Percentiles rank a stretch among this genome's conserved stretches.
phyloP scores from a whole-genome alignment of 108 stramenopile genomes.

The Cyclotella distinguenda region DNA sequence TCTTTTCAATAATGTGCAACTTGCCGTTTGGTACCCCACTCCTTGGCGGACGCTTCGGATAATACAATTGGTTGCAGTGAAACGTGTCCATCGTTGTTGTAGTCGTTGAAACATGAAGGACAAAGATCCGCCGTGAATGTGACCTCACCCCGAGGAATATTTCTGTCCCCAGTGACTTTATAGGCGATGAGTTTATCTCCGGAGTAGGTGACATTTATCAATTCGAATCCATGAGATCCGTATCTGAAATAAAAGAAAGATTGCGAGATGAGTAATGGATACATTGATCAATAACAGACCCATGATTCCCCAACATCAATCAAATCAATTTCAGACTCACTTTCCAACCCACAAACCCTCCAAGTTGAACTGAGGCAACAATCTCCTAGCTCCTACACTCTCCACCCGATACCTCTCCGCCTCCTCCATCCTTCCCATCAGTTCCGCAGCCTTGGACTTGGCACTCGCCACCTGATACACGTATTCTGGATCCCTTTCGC shows the following conservation, averaged over 20 bases:
- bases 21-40: constrained; percentile 72
- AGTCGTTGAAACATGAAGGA: neutral
- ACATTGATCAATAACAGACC: too few relatives aligned
- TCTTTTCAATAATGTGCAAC: neutral
- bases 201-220: constrained; percentile 69
- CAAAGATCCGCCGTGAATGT: constrained; percentile 76
- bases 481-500: constrained; percentile 38
- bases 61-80: constrained; percentile 56
- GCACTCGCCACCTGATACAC: constrained; percentile 28
- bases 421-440: constrained; percentile 40
- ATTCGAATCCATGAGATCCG: constrained; percentile 66
- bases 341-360: constrained; percentile 87
- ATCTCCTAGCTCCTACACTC: constrained; percentile 50
- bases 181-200: constrained; percentile 76
- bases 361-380: constrained; percentile 70
- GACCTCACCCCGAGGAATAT: constrained; percentile 75
- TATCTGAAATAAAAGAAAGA: constrained; percentile 43
- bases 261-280: neutral
- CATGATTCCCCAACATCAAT: too few relatives aligned
- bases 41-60: constrained; percentile 60
- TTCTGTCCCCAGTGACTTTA: constrained; percentile 81
- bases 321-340: constrained; percentile 49
- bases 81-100: neutral
- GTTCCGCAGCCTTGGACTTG: constrained; percentile 42
- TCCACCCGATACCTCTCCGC: constrained; percentile 40